These are phyloP conservation scores for Coniella vitis DNA, from an alignment of 2,329 filamentous ascomycete genomes.

Conservation along the genomic window DNA sequence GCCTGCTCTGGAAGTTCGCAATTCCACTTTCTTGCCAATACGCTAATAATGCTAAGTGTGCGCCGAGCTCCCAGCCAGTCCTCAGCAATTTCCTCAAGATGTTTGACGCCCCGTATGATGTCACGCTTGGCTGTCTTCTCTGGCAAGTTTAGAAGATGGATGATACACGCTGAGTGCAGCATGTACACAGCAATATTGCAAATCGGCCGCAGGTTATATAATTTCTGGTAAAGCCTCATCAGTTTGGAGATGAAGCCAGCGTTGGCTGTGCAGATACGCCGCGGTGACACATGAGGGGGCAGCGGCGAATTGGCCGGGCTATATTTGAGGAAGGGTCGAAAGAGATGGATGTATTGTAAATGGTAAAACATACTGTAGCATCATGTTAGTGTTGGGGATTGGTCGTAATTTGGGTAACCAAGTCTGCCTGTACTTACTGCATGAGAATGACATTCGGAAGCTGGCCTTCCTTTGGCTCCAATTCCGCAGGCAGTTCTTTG, in stretches of 20 bases:
- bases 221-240: constrained; percentile 89
- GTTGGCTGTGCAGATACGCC: constrained; percentile 84
- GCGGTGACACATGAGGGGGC: constrained; percentile 79
- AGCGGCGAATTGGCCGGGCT: constrained; percentile 73
- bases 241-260: constrained; percentile 86
- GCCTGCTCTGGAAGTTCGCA: constrained; percentile 84
- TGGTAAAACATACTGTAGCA: constrained; percentile 87
- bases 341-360: constrained; percentile 89
- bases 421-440: constrained; percentile 89
- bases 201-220: constrained; percentile 85
- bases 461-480: constrained; percentile 85
- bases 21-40: constrained; percentile 83
- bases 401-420: no score
- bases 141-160: constrained; percentile 86
- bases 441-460: constrained; percentile 71
- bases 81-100: constrained; percentile 92
- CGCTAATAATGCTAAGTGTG: constrained; percentile 76
- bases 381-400: no score
- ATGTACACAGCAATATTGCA: constrained; percentile 97
- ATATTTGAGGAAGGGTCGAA: constrained; percentile 92
- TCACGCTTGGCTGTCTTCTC: constrained; percentile 87
- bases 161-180: constrained; percentile 86
- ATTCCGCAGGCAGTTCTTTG: constrained; percentile 71
- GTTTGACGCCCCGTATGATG: constrained; percentile 82
- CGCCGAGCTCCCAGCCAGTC: constrained; percentile 87